Percentiles rank a stretch among this genome's conserved stretches.
Conservation (phyloP, 2,329 filamentous ascomycete species). For the Canariomyces notabilis region DNA sequence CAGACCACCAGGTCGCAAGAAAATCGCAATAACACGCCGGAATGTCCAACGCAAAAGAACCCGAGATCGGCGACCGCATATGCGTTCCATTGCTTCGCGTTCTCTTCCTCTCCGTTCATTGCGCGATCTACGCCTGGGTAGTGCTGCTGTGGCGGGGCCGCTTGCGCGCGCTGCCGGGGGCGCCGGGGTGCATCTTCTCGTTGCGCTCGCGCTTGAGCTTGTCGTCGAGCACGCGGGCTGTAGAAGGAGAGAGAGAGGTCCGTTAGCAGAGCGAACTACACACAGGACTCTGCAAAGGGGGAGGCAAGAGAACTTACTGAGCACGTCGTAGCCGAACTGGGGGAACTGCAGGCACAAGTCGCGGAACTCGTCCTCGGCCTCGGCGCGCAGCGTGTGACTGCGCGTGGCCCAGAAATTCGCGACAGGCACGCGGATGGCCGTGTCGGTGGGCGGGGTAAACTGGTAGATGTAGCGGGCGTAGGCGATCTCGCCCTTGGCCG, state of each 20-base stretch:
- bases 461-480: slow-evolving; percentile 90
- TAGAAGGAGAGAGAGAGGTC: background rate
- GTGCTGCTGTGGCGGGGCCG: slow-evolving; percentile 47
- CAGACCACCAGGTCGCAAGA: too few relatives aligned
- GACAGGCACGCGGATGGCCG: slow-evolving; percentile 71
- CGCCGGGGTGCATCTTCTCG: slow-evolving; percentile 51
- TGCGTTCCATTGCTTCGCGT: too few relatives aligned
- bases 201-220: slow-evolving; percentile 60
- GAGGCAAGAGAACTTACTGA: slow-evolving; percentile 54
- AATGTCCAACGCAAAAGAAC: too few relatives aligned
- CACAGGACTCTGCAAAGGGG: background rate
- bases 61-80: too few relatives aligned
- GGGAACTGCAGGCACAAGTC: slow-evolving; percentile 81
- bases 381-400: slow-evolving; percentile 73
- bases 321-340: slow-evolving; percentile 88
- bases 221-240: slow-evolving; percentile 60
- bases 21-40: too few relatives aligned
- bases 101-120: too few relatives aligned
- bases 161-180: slow-evolving; percentile 48
- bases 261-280: slow-evolving; percentile 16
- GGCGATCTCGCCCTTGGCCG: slow-evolving; percentile 81
- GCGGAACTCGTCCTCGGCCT: slow-evolving; percentile 82
- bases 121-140: slow-evolving; percentile 11
- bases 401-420: slow-evolving; percentile 87
- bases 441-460: slow-evolving; percentile 65